These are phyloP conservation scores for Tolypocladium inflatum DNA, from an alignment of 2,329 filamentous ascomycete genomes.

Conservation along the genomic window DNA sequence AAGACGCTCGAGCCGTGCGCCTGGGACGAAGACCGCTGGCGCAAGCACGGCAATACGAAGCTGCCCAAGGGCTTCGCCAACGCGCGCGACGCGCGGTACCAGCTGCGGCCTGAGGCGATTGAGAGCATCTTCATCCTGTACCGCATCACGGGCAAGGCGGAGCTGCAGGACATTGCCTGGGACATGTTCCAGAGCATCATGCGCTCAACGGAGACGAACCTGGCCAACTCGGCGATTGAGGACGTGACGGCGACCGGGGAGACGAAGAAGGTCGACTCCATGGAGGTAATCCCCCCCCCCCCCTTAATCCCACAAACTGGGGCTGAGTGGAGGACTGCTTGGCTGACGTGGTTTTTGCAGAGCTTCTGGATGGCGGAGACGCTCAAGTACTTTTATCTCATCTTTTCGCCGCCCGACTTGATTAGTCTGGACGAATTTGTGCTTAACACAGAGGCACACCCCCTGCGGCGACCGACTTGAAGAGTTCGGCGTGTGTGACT, in stretches of 20 bases:
- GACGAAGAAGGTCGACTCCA: constrained; percentile 41
- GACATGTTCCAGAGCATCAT: constrained; percentile 39
- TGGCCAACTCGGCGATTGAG: constrained; percentile 37
- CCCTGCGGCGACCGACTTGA: constrained; percentile 3
- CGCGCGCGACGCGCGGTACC: constrained; percentile 37
- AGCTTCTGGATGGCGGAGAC: constrained; percentile 68
- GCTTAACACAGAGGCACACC: constrained; percentile 38
- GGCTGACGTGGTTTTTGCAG: constrained; percentile 24
- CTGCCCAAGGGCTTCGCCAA: constrained; percentile 53
- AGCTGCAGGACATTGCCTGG: constrained; percentile 42
- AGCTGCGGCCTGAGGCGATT: constrained; percentile 57
- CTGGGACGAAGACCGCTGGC: constrained; percentile 20
- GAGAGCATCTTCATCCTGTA: constrained; percentile 75
- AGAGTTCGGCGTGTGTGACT: background rate
- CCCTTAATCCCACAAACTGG: constrained; percentile 5
- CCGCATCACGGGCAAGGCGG: constrained; percentile 38
- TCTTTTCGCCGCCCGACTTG: constrained; percentile 56
- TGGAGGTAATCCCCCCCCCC: constrained; percentile 38
- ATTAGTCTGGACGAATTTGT: constrained; percentile 61
- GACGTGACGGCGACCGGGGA: constrained; percentile 26
- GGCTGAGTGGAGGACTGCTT: background rate
- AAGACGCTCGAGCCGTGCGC: constrained; percentile 21
- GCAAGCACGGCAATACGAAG: constrained; percentile 9
- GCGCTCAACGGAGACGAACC: constrained; percentile 33
- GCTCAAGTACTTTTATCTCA: constrained; percentile 65